Base-by-base conservation (phyloP, 495 filamentous ascomycete species). In the Penicillium samsonianum region DNA sequence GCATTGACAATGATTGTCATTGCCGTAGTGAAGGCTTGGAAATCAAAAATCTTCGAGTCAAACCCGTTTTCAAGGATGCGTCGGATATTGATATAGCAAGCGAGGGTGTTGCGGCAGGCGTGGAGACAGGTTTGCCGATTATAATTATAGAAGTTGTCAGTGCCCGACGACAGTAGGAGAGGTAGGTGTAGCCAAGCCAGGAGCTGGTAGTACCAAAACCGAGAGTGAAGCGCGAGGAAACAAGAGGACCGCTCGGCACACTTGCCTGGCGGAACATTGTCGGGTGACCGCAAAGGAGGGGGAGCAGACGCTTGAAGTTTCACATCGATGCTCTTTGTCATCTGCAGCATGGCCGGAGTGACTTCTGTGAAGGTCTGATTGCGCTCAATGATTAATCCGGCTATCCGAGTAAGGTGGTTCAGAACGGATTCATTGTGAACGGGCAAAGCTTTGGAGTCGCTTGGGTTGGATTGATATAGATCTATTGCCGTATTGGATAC, bases 21-120 rank as follows among this genome's bases (percentile, higher is more conserved):
- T 14, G 80, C 73, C 0, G 72, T 70, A 7, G 72, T 80, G 64
- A 83, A 83, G 10, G 68, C 80, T 55, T 80, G 70, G 52, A 82
- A 83, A 58, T 83, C 80, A 33, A 80, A 63, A 3, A 79, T 57
- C 47, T 81, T 80, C 65, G 77, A 82, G 59, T 69, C 74, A 33
- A 71, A 67, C 19, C 63, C 64, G 4, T 62, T 61, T 17, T 55
- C 55, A 42, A 61, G 64, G 3, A 58, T 53, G 12, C 53, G 28
- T n/a, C 80, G 75, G 10, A 82, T 57, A 8, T 52, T 31, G 14
- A 63, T 67, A 58, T 79, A 83, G n/a, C 67, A 59, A 11, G 46
- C 60, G n/a, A 82, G 68, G 61, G 78, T 71, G 35, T 74, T 20
- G 30, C 47, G 47, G 17, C 14, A 50, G 11, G 76, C 73, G 20